A percentile compares a stretch with the other conserved stretches of the same genome.
phyloP scores from a whole-genome alignment of 139 green algal species.

The Chlamydomonas asymmetrica region DNA sequence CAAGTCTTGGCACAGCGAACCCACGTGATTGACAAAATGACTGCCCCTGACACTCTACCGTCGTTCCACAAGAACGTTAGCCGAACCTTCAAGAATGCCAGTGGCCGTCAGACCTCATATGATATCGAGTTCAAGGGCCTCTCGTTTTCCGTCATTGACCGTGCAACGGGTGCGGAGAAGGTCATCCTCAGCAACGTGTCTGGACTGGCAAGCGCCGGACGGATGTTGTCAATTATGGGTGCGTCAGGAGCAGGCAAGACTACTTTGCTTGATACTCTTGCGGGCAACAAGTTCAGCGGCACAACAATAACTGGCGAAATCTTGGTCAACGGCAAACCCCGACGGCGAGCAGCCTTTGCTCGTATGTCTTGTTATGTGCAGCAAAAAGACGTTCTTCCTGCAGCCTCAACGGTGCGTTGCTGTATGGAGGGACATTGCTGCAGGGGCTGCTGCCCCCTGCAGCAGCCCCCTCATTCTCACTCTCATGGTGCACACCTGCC shows the following conservation, averaged over 20 bases:
- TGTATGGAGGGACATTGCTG: background rate
- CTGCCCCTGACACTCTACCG: no score
- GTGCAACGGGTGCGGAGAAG: slow-evolving; percentile 7
- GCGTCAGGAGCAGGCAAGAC: slow-evolving; percentile 69
- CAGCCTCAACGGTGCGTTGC: slow-evolving; percentile 55
- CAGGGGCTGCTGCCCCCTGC: background rate
- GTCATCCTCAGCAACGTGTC: slow-evolving; percentile 5
- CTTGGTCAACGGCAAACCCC: slow-evolving; percentile 50
- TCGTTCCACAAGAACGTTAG: no score
- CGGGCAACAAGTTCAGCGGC: slow-evolving; percentile 32
- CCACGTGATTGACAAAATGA: no score
- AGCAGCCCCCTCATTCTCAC: no score
- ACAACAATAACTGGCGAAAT: slow-evolving; percentile 41
- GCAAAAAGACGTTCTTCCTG: slow-evolving; percentile 67
- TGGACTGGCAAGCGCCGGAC: slow-evolving; percentile 16
- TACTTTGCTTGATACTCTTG: slow-evolving; percentile 71
- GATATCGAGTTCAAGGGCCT: slow-evolving; percentile 18
- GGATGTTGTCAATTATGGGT: slow-evolving; percentile 67
- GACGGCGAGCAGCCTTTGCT: slow-evolving; percentile 10
- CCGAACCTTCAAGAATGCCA: no score
- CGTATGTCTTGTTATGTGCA: slow-evolving; percentile 62
- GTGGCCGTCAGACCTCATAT: no score
- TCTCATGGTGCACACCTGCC: no score
- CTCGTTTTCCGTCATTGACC: slow-evolving; percentile 10
- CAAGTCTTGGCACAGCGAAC: no score